Conservation (phyloP, 2,329 filamentous ascomycete genomes). For the Salinomyces thailandicus region DNA sequence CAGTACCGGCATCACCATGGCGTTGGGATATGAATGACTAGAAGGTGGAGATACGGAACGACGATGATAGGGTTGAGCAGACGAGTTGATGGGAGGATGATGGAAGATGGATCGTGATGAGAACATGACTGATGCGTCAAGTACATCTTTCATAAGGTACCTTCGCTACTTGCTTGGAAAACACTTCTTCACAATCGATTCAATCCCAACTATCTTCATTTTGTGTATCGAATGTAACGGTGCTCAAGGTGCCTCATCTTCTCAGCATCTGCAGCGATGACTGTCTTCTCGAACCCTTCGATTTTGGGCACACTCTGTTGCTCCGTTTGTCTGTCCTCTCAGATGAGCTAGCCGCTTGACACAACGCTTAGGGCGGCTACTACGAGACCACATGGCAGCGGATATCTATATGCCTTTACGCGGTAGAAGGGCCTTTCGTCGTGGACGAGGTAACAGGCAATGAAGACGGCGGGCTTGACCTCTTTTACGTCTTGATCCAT, state of each 20-base stretch:
- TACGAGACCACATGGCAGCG: slow-evolving; percentile 51
- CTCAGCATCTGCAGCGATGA: slow-evolving; percentile 8
- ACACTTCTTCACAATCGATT: neutral
- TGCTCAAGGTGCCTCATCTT: slow-evolving; percentile 8
- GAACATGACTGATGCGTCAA: neutral
- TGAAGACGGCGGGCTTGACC: no score
- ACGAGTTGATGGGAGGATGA: no score
- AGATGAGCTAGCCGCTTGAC: slow-evolving; percentile 44
- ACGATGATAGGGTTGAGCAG: neutral
- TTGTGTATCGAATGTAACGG: slow-evolving; percentile 17
- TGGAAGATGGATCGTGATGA: no score
- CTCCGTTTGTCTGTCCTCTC: slow-evolving; percentile 53
- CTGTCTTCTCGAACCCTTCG: slow-evolving; percentile 15
- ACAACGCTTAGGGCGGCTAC: slow-evolving; percentile 45
- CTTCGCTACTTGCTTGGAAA: neutral
- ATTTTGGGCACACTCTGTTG: slow-evolving; percentile 26
- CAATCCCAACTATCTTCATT: slow-evolving; percentile 1
- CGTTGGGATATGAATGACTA: no score
- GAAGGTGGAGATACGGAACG: neutral
- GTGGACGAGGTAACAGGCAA: no score
- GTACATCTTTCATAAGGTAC: no score
- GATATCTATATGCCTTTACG: slow-evolving; percentile 50
- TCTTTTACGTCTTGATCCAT: no score
- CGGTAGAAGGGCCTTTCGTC: no score
- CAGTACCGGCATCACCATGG: no score